These are phyloP conservation scores for Fusarium globosum DNA, from an alignment of 2,329 filamentous ascomycete genomes.

Conservation along the genomic window DNA sequence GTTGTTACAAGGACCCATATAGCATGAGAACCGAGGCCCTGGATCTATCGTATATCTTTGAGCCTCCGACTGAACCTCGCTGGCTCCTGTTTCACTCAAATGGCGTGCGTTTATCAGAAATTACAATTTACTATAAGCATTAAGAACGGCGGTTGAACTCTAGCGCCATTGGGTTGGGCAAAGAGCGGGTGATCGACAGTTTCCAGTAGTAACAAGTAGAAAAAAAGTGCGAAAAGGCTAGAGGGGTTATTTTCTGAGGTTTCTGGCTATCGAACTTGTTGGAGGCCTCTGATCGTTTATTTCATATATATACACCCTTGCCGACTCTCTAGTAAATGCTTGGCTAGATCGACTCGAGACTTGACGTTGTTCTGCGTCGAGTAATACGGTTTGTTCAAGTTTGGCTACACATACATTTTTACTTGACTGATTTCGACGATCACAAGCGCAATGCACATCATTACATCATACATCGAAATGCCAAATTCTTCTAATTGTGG, in stretches of 20 bases:
- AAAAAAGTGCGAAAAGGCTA: neutral
- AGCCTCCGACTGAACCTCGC: neutral
- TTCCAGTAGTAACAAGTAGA: neutral
- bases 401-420: neutral
- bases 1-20: neutral
- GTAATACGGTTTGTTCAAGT: neutral
- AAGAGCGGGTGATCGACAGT: constrained; percentile 25
- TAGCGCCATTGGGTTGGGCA: constrained; percentile 2
- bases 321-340: neutral
- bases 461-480: constrained; percentile 19
- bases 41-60: neutral
- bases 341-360: neutral
- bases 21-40: neutral
- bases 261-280: neutral
- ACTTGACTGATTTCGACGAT: neutral
- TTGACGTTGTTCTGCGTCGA: neutral
- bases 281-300: neutral
- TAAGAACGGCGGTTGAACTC: constrained; percentile 3
- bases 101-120: neutral
- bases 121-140: neutral
- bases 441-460: constrained; percentile 5
- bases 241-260: neutral
- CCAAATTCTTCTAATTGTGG: neutral
- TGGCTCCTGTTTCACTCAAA: neutral
- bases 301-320: neutral